Evolutionary conservation across 371 early-diverging fungal species (phyloP).

Genomic region (Syncephalastrum racemosum): DNA sequence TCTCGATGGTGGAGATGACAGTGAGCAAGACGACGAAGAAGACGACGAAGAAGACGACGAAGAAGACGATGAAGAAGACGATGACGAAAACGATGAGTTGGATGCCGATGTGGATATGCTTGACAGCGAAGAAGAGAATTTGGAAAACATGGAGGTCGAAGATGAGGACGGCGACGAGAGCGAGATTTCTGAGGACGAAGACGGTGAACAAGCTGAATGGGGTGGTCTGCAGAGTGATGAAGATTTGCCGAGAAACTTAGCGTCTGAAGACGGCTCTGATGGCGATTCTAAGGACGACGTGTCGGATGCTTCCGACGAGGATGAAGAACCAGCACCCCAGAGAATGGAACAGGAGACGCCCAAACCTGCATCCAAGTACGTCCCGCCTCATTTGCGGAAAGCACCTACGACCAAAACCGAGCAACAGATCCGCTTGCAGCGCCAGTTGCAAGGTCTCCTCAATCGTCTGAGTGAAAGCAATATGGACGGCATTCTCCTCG

Average conservation of each 20-base stretch:
- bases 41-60: slow-evolving; percentile 23
- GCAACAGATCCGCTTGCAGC: slow-evolving; percentile 67
- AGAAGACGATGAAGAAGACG: slow-evolving; percentile 17
- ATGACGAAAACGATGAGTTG: slow-evolving; percentile 23
- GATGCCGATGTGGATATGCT: slow-evolving; percentile 12
- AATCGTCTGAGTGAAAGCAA: slow-evolving; percentile 91
- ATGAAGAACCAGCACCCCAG: too few relatives aligned
- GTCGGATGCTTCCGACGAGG: too few relatives aligned
- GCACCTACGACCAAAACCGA: slow-evolving; percentile 54
- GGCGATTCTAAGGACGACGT: too few relatives aligned
- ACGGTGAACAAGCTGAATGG: slow-evolving; percentile 31
- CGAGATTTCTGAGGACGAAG: slow-evolving; percentile 14
- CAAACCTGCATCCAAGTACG: slow-evolving; percentile 58
- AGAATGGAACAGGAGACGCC: slow-evolving; percentile 6
- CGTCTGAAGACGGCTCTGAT: too few relatives aligned
- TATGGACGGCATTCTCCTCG: slow-evolving; percentile 80
- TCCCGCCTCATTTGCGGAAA: slow-evolving; percentile 90
- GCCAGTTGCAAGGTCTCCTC: slow-evolving; percentile 83
- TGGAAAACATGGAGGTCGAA: slow-evolving; percentile 26
- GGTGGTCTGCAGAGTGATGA: too few relatives aligned
- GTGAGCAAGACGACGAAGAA: slow-evolving; percentile 31
- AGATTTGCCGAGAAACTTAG: too few relatives aligned
- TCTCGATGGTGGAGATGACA: slow-evolving; percentile 29
- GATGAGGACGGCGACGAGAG: slow-evolving; percentile 11
- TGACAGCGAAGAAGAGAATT: slow-evolving; percentile 32